A percentile compares a stretch with the other conserved stretches of the same genome.
These are phyloP conservation scores for Micromonas pusilla DNA, from an alignment of 139 green algal genomes.

Conservation along the genomic window DNA sequence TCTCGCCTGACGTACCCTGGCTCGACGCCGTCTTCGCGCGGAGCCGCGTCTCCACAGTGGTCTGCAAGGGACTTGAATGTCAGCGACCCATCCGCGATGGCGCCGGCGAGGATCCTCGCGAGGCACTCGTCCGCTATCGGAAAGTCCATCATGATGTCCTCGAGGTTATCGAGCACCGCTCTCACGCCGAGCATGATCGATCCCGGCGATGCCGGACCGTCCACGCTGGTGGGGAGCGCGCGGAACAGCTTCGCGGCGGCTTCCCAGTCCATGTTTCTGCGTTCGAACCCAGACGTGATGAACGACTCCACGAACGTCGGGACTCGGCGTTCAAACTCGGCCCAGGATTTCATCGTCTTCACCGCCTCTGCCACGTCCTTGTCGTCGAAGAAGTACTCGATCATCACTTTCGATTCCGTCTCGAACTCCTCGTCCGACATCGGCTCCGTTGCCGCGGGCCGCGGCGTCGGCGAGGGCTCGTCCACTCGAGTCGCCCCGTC, in stretches of 20 bases:
- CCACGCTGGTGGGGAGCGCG: not conserved
- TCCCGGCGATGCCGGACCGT: not conserved
- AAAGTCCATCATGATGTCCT: slow-evolving; percentile 17
- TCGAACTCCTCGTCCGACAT: not conserved
- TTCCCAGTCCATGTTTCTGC: slow-evolving; percentile 21
- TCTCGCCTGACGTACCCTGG: not conserved
- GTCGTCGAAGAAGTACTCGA: slow-evolving; percentile 28
- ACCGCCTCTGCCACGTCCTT: slow-evolving; percentile 20
- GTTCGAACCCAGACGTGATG: not conserved
- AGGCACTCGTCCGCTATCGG: slow-evolving; percentile 5
- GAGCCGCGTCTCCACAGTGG: not conserved
- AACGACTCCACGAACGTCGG: not conserved
- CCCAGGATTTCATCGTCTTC: slow-evolving; percentile 11
- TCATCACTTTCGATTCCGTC: not conserved
- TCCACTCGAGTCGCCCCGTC: too few relatives aligned
- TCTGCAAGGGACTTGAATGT: not conserved
- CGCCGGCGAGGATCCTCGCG: not conserved
- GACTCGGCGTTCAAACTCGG: not conserved
- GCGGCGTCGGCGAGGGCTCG: not conserved
- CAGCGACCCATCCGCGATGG: not conserved
- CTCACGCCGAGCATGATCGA: too few relatives aligned
- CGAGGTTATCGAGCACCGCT: slow-evolving; percentile 19
- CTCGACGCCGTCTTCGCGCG: not conserved
- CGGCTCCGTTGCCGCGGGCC: not conserved
- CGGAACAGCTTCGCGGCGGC: not conserved